Percentiles rank a stretch among this genome's conserved stretches.
Evolutionary conservation across 2,329 filamentous ascomycete genomes (phyloP).

Genomic region (Fusarium concolor): DNA sequence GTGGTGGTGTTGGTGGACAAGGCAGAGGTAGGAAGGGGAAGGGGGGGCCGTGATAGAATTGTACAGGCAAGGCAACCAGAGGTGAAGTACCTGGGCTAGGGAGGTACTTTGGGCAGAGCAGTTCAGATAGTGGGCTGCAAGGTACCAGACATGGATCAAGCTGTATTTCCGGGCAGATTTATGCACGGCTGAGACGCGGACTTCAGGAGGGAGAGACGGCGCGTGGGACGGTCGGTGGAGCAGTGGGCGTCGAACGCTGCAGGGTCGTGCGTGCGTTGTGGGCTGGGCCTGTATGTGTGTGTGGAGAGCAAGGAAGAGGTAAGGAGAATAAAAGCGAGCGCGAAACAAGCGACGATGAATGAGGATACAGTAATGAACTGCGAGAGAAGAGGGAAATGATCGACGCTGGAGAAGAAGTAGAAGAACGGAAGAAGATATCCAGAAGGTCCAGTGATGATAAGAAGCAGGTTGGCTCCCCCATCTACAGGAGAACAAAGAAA

Average conservation of each 20-base stretch:
- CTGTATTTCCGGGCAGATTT: slow-evolving; percentile 41
- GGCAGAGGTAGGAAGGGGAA: slow-evolving; percentile 36
- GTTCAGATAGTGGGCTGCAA: slow-evolving; percentile 31
- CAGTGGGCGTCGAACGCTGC: slow-evolving; percentile 39
- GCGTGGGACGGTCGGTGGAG: slow-evolving; percentile 48
- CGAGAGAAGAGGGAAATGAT: slow-evolving; percentile 14
- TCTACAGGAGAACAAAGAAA: slow-evolving; percentile 9
- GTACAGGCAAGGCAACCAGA: slow-evolving; percentile 35
- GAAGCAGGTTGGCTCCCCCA: not conserved
- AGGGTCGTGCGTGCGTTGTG: slow-evolving; percentile 39
- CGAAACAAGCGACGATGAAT: slow-evolving; percentile 34
- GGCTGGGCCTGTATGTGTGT: slow-evolving; percentile 34
- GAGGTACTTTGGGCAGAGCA: slow-evolving; percentile 29
- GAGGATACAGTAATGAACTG: slow-evolving; percentile 2
- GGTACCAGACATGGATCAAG: slow-evolving; percentile 36
- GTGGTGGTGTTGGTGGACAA: slow-evolving; percentile 34
- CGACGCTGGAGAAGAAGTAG: slow-evolving; percentile 16
- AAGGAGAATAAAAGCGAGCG: slow-evolving; percentile 23
- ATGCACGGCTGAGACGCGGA: slow-evolving; percentile 49
- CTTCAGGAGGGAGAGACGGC: slow-evolving; percentile 47
- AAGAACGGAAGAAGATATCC: slow-evolving; percentile 15
- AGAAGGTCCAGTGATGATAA: slow-evolving; percentile 2
- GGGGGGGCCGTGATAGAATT: slow-evolving; percentile 37
- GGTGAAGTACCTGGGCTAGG: slow-evolving; percentile 33
- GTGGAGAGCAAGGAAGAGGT: not conserved